These are phyloP conservation scores for Kodamaea laetipori DNA, from an alignment of 805 yeast species.

Conservation along the genomic window DNA sequence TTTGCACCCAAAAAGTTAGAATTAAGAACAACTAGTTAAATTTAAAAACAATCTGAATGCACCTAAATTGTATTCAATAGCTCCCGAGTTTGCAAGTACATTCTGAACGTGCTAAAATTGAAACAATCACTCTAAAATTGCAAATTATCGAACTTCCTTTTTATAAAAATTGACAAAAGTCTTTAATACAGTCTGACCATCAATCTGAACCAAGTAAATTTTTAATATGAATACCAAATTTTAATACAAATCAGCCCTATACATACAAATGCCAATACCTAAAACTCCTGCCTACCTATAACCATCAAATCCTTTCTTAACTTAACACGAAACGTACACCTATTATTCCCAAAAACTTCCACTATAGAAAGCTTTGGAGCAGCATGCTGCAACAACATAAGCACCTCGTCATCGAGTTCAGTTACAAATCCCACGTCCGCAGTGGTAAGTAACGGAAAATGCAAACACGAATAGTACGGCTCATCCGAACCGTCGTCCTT, in stretches of 20 bases:
- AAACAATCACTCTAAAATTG: too few relatives aligned
- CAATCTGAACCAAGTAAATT: too few relatives aligned
- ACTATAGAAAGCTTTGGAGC: conserved; percentile 66
- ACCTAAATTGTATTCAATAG: too few relatives aligned
- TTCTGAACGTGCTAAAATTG: background rate
- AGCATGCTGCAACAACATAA: conserved; percentile 56
- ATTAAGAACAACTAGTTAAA: too few relatives aligned
- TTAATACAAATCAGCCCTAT: too few relatives aligned
- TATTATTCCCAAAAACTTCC: conserved; percentile 81
- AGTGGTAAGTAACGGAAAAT: conserved; percentile 62
- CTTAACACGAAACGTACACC: conserved; percentile 58
- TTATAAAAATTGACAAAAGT: too few relatives aligned
- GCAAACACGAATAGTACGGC: conserved; percentile 21
- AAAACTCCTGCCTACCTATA: conserved; percentile 67
- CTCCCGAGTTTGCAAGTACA: too few relatives aligned
- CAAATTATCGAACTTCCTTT: too few relatives aligned
- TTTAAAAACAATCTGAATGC: background rate
- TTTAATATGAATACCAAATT: too few relatives aligned
- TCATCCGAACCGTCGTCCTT: conserved; percentile 15
- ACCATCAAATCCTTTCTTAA: conserved; percentile 57
- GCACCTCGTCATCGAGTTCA: conserved; percentile 65
- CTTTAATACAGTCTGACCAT: too few relatives aligned
- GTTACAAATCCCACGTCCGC: conserved; percentile 82
- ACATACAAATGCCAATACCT: background rate
- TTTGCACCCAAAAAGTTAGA: too few relatives aligned